phyloP scores from a whole-genome alignment of 2,329 filamentous ascomycete species.

The Fusarium guadeloupense region DNA sequence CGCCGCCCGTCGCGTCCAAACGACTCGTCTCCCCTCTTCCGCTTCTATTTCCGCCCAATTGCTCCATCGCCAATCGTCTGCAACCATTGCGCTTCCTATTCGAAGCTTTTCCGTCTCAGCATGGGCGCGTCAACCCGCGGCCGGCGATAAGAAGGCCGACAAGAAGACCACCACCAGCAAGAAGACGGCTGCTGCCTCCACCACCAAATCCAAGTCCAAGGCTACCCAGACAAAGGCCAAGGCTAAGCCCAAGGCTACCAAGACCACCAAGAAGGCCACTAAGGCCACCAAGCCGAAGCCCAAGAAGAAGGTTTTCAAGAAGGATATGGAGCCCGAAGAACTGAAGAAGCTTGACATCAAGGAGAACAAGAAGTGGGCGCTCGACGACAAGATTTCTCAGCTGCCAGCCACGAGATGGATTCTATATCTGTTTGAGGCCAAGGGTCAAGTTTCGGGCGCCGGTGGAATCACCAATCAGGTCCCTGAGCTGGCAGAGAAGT shows the following conservation, averaged over 20 bases:
- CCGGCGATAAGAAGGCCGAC: conserved; percentile 31
- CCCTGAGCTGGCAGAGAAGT: conserved; percentile 45
- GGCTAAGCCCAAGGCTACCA: conserved; percentile 38
- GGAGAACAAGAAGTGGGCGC: conserved; percentile 52
- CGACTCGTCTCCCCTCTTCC: conserved; percentile 37
- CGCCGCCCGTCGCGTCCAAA: conserved; percentile 49
- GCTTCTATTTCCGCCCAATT: conserved; percentile 36
- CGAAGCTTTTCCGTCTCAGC: conserved; percentile 48
- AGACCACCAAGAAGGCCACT: conserved; percentile 42
- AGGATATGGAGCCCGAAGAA: conserved; percentile 50
- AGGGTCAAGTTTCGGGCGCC: conserved; percentile 8
- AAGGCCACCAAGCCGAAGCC: conserved; percentile 44
- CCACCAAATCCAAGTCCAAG: background rate
- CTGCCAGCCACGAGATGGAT: conserved; percentile 49
- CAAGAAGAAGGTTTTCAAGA: conserved; percentile 45
- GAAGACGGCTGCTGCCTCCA: conserved; percentile 32
- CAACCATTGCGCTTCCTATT: conserved; percentile 30
- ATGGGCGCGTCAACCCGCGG: conserved; percentile 39
- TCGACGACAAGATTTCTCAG: conserved; percentile 52
- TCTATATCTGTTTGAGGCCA: conserved; percentile 51
- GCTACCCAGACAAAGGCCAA: conserved; percentile 20
- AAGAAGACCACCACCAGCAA: conserved; percentile 34
- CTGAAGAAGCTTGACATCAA: conserved; percentile 44
- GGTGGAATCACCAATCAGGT: conserved; percentile 37
- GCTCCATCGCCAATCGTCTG: conserved; percentile 31